phyloP scores from a whole-genome alignment of 257 asterid genomes.

The Ocimum tenuiflorum region DNA sequence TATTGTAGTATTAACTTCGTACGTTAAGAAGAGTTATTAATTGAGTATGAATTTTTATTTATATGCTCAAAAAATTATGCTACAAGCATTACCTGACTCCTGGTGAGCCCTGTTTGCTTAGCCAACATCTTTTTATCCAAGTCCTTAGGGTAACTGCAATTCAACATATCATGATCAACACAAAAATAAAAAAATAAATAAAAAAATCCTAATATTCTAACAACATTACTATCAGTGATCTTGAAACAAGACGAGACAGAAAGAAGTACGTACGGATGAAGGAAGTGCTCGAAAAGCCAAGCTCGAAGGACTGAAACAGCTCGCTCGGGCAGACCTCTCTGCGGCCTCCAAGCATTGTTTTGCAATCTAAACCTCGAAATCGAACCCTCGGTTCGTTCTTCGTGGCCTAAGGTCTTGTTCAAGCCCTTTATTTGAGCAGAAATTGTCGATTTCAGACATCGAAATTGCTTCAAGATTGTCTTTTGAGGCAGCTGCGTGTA shows the following conservation, averaged over 20 bases:
- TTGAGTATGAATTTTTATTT: no score
- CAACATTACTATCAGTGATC: no score
- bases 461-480: slow-evolving; percentile 60
- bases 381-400: slow-evolving; percentile 26
- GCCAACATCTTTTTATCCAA: slow-evolving; percentile 64
- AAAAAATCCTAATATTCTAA: no score
- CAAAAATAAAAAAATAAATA: no score
- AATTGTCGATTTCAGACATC: slow-evolving; percentile 53
- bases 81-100: slow-evolving; percentile 93
- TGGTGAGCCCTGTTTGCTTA: slow-evolving; percentile 74
- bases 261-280: slow-evolving; percentile 51
- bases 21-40: no score
- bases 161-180: not conserved
- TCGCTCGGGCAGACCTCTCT: slow-evolving; percentile 67
- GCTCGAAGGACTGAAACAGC: slow-evolving; percentile 79
- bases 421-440: slow-evolving; percentile 40
- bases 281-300: slow-evolving; percentile 80
- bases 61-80: no score
- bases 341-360: slow-evolving; percentile 66
- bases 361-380: slow-evolving; percentile 50
- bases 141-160: slow-evolving; percentile 68
- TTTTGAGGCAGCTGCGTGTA: slow-evolving; percentile 55
- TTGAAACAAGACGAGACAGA: no score
- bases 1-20: no score
- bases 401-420: slow-evolving; percentile 45